These are phyloP conservation scores for Septoria linicola DNA, from an alignment of 2,329 filamentous ascomycete genomes.

Conservation along the genomic window DNA sequence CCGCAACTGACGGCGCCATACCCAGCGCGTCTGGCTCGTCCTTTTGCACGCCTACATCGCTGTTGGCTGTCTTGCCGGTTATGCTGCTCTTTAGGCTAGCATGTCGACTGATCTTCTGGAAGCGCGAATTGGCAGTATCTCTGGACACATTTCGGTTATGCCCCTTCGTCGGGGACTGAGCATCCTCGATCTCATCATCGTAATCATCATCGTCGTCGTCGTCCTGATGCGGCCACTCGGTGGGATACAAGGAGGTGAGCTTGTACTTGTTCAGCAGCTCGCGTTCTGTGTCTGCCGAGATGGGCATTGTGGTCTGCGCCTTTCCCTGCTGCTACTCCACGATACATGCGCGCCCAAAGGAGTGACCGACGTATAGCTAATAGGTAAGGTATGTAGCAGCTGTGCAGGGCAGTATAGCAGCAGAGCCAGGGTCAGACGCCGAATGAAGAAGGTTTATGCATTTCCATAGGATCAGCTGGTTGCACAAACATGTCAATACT, in stretches of 20 bases:
- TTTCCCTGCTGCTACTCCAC: too few species aligned
- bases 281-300: slow-evolving; percentile 68
- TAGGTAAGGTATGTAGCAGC: too few species aligned
- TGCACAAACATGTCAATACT: too few species aligned
- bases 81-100: slow-evolving; percentile 65
- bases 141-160: slow-evolving; percentile 16
- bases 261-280: slow-evolving; percentile 87
- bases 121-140: slow-evolving; percentile 50
- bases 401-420: too few species aligned
- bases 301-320: slow-evolving; percentile 36
- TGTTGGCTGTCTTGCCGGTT: slow-evolving; percentile 59
- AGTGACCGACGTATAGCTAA: too few species aligned
- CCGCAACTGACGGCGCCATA: slow-evolving; percentile 81
- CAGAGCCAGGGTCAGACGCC: too few species aligned
- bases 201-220: slow-evolving; percentile 29
- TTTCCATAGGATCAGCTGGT: too few species aligned
- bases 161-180: slow-evolving; percentile 35
- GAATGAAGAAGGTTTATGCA: too few species aligned
- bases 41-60: slow-evolving; percentile 71
- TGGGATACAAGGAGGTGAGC: slow-evolving; percentile 72
- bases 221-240: slow-evolving; percentile 80
- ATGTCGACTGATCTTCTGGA: slow-evolving; percentile 77
- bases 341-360: too few species aligned
- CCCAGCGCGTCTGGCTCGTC: slow-evolving; percentile 93
- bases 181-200: slow-evolving; percentile 53